Conservation (phyloP, 140 eudicot species). For the Artemisia princeps region DNA sequence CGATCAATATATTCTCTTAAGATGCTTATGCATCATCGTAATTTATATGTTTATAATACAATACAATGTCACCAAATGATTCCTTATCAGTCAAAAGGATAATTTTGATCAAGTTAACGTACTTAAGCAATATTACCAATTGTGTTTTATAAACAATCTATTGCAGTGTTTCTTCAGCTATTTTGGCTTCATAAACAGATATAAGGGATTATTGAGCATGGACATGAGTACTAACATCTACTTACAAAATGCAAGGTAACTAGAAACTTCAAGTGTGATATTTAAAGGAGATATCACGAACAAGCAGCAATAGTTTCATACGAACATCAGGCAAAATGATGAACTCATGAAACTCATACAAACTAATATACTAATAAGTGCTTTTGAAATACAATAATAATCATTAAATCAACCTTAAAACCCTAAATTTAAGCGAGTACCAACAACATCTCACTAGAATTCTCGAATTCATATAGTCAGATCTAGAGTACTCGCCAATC, state of each 20-base stretch:
- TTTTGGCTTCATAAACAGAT: not conserved
- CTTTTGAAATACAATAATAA: conserved; percentile 20
- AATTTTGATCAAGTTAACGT: not conserved
- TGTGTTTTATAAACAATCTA: not conserved
- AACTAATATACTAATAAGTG: conserved; percentile 18
- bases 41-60: not conserved
- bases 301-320: conserved; percentile 20
- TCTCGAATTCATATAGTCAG: conserved; percentile 53
- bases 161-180: not conserved
- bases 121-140: too few species aligned
- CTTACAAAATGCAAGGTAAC: not conserved
- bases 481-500: conserved; percentile 57
- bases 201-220: not conserved
- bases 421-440: conserved; percentile 46
- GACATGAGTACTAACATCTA: not conserved
- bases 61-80: not conserved
- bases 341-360: conserved; percentile 22
- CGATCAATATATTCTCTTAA: conserved; percentile 2
- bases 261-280: conserved; percentile 9
- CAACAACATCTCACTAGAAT: conserved; percentile 62
- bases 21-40: conserved; percentile 17
- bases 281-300: not conserved
- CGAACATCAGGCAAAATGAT: conserved; percentile 27
- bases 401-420: conserved; percentile 22
- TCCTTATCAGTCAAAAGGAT: conserved; percentile 1